Evolutionary conservation across 2,329 filamentous ascomycete species (phyloP).

Genomic region (Cordyceps javanica): DNA sequence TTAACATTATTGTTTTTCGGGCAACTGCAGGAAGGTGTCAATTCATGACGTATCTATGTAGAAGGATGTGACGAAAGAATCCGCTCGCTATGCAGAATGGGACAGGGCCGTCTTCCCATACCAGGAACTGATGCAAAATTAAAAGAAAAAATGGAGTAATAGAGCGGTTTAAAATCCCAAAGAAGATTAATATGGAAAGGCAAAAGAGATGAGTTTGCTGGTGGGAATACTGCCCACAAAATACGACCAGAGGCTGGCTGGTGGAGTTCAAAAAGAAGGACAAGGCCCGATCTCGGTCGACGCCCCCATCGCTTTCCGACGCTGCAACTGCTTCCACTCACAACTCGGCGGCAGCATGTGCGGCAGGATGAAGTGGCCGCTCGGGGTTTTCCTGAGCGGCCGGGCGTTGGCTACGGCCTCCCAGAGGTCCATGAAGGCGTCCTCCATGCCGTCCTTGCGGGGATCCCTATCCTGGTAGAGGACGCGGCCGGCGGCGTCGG

Average conservation of each 20-base stretch:
- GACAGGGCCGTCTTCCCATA: neutral
- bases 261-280: neutral
- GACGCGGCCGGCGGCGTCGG: conserved; percentile 10
- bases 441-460: conserved; percentile 17
- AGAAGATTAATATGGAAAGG: neutral
- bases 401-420: conserved; percentile 18
- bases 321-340: neutral
- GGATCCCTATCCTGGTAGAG: conserved; percentile 12
- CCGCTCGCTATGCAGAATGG: conserved; percentile 6
- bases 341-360: conserved; percentile 9
- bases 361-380: conserved; percentile 17
- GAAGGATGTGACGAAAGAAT: neutral
- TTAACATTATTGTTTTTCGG: neutral
- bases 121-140: neutral
- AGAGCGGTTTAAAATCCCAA: neutral
- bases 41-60: neutral
- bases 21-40: neutral
- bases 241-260: neutral
- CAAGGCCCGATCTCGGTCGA: neutral
- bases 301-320: neutral
- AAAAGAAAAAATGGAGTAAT: neutral
- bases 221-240: neutral
- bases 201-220: neutral
- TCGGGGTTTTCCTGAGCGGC: conserved; percentile 18
- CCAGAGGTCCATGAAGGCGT: conserved; percentile 21